Base-by-base conservation (phyloP, 371 early-diverging fungal genomes). In the Mucor circinelloides region DNA sequence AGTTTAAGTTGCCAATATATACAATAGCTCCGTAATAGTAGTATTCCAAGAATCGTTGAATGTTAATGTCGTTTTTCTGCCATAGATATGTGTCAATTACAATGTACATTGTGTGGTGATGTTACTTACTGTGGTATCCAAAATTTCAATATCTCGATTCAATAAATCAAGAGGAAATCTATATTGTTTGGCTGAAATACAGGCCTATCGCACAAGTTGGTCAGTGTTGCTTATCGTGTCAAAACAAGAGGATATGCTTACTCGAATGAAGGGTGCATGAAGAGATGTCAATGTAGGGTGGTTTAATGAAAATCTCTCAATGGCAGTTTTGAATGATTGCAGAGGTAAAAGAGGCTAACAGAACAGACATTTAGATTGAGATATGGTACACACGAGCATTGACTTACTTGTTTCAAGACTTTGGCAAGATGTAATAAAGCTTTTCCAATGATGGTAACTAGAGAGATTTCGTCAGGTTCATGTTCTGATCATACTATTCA, bases 1-100 rank as follows among this genome's bases (percentile, higher is more conserved):
- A 91, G 12, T 83, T 67, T 66, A 92, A 90, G 64, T 89, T 82
- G 28, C 85, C 89, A 31, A 89, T 85, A 64, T 87, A 89, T 21
- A 92, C 68, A 81, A 93, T 87, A 23, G 89, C 90, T 42, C 92
- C 93, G 68, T 94, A 93, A 75, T 94, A 95, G 62, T 90, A 85
- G 76, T 93, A 93, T 31, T 89, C 80, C 40, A 94, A 73, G 72
- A 88, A 89, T 59, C 85, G 85, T 54, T 84, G 84, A 66, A 86
- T 78, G 1, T 67, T 64, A 9, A 86, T 56, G 54, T 71, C 74
- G 36, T 76, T 59, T 23, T 52, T 60, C 78, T 78, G 61, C 46
- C n/a, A 9, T 8, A n/a, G 13, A 13, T 17, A 48, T 9, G 59
- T 28, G 13, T 17, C 31, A 25, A 36, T 25, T n/a, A 31, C 21